A percentile compares a stretch with the other conserved stretches of the same genome.
phyloP scores from a whole-genome alignment of 345 rosid species.

The Pistacia vera region DNA sequence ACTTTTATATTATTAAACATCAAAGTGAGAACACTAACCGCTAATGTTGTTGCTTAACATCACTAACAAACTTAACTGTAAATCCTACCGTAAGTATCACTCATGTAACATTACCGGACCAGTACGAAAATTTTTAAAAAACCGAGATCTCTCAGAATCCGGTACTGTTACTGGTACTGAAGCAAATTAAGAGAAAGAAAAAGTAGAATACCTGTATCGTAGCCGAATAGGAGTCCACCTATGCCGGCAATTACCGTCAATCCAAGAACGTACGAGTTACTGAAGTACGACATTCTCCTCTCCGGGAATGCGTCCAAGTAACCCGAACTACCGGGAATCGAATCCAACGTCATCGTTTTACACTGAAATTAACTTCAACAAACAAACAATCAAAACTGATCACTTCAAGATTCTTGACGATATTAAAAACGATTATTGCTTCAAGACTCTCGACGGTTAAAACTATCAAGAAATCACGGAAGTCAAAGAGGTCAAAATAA shows the following conservation, averaged over 20 bases:
- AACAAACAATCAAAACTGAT: not conserved
- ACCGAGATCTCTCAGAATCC: too few species aligned
- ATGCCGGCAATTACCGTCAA: slow-evolving; percentile 87
- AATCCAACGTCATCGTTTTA: slow-evolving; percentile 51
- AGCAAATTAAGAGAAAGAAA: not conserved
- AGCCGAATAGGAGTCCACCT: slow-evolving; percentile 93
- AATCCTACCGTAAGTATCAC: too few species aligned
- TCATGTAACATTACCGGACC: too few species aligned
- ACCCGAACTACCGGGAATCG: slow-evolving; percentile 89
- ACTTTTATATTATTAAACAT: too few species aligned
- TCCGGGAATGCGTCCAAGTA: slow-evolving; percentile 91
- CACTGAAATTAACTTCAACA: not conserved
- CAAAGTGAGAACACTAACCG: not conserved
- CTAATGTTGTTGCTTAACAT: too few species aligned
- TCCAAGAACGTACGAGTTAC: slow-evolving; percentile 66
- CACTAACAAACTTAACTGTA: not conserved
- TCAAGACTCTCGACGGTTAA: not conserved
- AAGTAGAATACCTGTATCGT: slow-evolving; percentile 74
- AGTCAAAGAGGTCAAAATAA: too few species aligned
- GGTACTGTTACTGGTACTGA: too few species aligned
- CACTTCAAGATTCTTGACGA: not conserved
- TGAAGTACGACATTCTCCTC: slow-evolving; percentile 82
- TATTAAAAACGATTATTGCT: too few species aligned
- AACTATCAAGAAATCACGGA: not conserved
- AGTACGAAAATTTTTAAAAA: too few species aligned